Percentiles rank a stretch among this genome's conserved stretches.
phyloP scores from a whole-genome alignment of 148 eudicot species.

The Chenopodium berlandieri region DNA sequence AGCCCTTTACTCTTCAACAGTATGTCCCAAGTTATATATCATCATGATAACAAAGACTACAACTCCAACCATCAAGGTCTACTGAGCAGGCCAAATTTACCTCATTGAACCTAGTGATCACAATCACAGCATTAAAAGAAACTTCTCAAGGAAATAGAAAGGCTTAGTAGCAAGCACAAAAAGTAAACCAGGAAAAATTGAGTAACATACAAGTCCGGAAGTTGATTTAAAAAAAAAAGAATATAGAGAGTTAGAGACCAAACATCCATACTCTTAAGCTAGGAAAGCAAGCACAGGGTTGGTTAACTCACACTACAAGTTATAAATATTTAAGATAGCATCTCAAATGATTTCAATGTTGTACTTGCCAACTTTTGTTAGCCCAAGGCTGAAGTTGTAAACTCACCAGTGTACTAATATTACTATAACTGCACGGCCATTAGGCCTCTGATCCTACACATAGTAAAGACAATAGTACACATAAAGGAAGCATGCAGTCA shows the following conservation, averaged over 20 bases:
- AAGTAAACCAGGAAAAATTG: not conserved
- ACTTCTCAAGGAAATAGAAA: not conserved
- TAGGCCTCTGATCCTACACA: not conserved
- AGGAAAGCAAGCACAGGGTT: not conserved
- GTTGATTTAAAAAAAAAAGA: not conserved
- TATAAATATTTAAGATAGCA: not conserved
- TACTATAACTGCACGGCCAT: not conserved
- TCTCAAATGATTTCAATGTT: not conserved
- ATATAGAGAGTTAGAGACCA: not conserved
- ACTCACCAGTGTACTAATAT: not conserved
- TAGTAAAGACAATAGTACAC: not conserved
- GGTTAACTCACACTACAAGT: not conserved
- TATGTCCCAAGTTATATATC: not conserved
- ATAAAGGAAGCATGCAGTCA: slow-evolving; percentile 10
- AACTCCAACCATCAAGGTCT: not conserved
- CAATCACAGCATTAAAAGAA: not conserved
- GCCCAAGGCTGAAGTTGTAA: not conserved
- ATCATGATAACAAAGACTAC: not conserved
- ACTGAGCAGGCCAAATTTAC: not conserved
- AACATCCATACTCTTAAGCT: not conserved
- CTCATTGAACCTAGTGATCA: not conserved
- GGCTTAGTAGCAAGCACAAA: not conserved
- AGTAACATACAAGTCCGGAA: not conserved
- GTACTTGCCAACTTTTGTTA: not conserved
- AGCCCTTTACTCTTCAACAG: not conserved